These are phyloP conservation scores for Aspergillus saccharolyticus DNA, from an alignment of 495 filamentous ascomycete species.

Conservation along the genomic window DNA sequence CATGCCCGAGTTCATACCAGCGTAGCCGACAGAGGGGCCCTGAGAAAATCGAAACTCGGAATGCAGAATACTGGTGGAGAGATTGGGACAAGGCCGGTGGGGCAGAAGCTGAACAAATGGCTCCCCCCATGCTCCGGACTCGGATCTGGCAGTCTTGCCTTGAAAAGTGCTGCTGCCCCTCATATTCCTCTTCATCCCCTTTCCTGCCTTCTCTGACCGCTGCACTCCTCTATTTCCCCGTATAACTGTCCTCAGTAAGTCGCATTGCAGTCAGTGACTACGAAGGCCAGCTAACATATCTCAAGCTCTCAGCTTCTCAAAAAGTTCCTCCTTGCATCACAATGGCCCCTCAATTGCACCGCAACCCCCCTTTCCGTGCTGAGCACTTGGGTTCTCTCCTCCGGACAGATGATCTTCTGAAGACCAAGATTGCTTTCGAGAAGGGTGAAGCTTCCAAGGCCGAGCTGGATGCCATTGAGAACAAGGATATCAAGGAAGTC, in stretches of 20 bases:
- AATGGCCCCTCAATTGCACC: constrained; percentile 44
- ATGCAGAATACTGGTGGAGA: neutral
- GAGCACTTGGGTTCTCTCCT: constrained; percentile 83
- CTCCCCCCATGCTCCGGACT: neutral
- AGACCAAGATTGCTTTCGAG: constrained; percentile 56
- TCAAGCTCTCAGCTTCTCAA: neutral
- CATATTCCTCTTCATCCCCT: neutral
- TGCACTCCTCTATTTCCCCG: neutral
- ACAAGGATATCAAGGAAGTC: constrained; percentile 61
- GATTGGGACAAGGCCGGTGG: neutral
- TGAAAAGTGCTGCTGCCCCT: constrained; percentile 4
- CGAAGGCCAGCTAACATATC: neutral
- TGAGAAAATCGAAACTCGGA: neutral
- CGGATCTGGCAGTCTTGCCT: neutral
- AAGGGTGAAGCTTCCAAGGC: constrained; percentile 35
- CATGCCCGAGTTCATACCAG: neutral
- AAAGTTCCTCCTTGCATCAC: constrained; percentile 14
- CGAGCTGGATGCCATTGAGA: constrained; percentile 49
- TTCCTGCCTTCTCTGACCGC: neutral
- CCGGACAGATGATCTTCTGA: constrained; percentile 63
- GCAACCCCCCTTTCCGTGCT: constrained; percentile 70
- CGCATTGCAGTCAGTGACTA: neutral
- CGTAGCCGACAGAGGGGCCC: neutral
- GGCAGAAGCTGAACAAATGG: neutral
- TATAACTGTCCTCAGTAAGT: constrained; percentile 3